phyloP scores from a whole-genome alignment of 2,329 filamentous ascomycete species.

The Thyridium curvatum region DNA sequence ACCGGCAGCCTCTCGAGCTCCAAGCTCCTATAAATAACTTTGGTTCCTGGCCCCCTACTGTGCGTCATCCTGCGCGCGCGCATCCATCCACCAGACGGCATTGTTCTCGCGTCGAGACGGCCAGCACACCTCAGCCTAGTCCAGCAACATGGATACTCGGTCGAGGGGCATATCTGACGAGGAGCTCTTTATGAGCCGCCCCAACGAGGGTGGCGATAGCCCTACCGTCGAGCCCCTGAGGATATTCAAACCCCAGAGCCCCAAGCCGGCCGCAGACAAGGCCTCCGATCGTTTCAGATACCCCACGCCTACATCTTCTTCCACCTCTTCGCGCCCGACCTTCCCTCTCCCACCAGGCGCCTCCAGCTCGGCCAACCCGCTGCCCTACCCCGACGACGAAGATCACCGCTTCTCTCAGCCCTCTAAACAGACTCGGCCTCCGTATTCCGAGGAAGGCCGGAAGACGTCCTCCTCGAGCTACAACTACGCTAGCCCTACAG shows the following conservation, averaged over 20 bases:
- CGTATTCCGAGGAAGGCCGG: constrained; percentile 36
- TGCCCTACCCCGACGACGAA: constrained; percentile 71
- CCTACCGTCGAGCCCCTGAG: constrained; percentile 78
- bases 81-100: background rate
- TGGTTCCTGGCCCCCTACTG: background rate
- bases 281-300: constrained; percentile 41
- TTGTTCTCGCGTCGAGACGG: constrained; percentile 1
- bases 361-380: constrained; percentile 60
- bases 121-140: constrained; percentile 8
- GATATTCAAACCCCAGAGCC: constrained; percentile 73
- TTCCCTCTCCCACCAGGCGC: constrained; percentile 63
- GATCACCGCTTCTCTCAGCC: constrained; percentile 38
- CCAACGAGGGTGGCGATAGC: constrained; percentile 52
- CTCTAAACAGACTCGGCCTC: constrained; percentile 27
- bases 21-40: constrained; percentile 17
- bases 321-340: constrained; percentile 44
- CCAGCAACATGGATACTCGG: constrained; percentile 38
- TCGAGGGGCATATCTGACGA: constrained; percentile 65
- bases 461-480: constrained; percentile 21
- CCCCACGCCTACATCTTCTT: constrained; percentile 31
- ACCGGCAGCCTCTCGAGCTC: constrained; percentile 2
- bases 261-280: constrained; percentile 39
- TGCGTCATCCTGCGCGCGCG: constrained; percentile 4
- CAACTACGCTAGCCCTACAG: constrained; percentile 24
- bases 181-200: constrained; percentile 72